Evolutionary conservation across 768 basidiomycete genomes (phyloP).

Genomic region (Cyathus striatus): DNA sequence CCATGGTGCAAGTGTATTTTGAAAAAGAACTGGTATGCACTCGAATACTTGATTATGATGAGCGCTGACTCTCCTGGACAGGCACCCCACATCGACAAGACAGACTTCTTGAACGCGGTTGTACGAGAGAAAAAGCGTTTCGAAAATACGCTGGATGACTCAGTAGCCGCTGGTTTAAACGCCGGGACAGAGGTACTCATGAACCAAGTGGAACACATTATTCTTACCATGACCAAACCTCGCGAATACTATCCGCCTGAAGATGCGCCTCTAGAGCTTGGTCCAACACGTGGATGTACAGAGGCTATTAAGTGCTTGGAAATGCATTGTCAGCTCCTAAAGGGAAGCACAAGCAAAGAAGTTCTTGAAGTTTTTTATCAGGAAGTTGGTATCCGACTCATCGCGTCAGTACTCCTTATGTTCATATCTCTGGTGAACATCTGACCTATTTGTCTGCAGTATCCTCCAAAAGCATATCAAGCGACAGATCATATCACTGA

Average conservation of each 20-base stretch:
- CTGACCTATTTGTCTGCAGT: neutral
- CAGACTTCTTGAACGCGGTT: slow-evolving; percentile 89
- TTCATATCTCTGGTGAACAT: neutral
- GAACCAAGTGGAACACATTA: slow-evolving; percentile 96
- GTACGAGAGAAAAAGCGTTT: slow-evolving; percentile 97
- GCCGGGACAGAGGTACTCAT: slow-evolving; percentile 94
- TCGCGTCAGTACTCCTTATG: slow-evolving; percentile 55
- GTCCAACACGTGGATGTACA: slow-evolving; percentile 82
- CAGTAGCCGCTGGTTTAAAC: slow-evolving; percentile 89
- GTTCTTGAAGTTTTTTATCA: slow-evolving; percentile 98
- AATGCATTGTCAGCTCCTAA: slow-evolving; percentile 85
- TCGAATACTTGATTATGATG: neutral
- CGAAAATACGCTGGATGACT: slow-evolving; percentile 88
- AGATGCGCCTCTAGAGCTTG: slow-evolving; percentile 72
- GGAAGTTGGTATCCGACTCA: slow-evolving; percentile 89
- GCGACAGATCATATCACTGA: slow-evolving; percentile 91
- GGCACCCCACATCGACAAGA: slow-evolving; percentile 87
- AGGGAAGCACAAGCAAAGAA: slow-evolving; percentile 92
- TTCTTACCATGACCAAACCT: slow-evolving; percentile 73
- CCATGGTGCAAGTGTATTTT: slow-evolving; percentile 97
- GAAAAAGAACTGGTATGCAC: slow-evolving; percentile 84
- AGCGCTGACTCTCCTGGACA: too few relatives aligned
- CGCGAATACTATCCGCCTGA: slow-evolving; percentile 90
- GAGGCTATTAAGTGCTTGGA: slow-evolving; percentile 88
- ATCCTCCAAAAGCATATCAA: slow-evolving; percentile 97